These are phyloP conservation scores for Capsicum baccatum DNA, from an alignment of 257 asterid genomes.

Conservation along the genomic window DNA sequence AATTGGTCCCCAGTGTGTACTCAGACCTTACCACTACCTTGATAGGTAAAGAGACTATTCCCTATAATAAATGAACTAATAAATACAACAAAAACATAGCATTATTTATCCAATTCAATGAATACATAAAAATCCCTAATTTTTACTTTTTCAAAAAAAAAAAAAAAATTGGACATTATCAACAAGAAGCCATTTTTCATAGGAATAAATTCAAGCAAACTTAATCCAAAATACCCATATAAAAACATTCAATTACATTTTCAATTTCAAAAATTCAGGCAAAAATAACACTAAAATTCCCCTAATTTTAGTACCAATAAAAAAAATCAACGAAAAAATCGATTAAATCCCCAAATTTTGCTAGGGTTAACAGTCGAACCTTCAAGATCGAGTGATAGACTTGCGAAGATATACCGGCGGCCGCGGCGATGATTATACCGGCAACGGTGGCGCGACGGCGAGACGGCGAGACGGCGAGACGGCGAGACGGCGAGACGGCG, in stretches of 20 bases:
- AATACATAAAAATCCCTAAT: slow-evolving; percentile 4
- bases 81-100: not conserved
- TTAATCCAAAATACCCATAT: not conserved
- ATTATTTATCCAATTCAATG: not conserved
- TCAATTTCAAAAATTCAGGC: not conserved
- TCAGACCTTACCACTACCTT: not conserved
- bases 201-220: not conserved
- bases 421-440: not conserved
- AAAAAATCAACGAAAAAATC: not conserved
- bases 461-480: not conserved
- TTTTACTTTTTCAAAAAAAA: not conserved
- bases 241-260: not conserved
- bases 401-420: not conserved
- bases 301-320: not conserved
- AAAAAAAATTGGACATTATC: not conserved
- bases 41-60: too few species aligned
- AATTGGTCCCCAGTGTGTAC: not conserved
- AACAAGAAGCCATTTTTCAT: not conserved
- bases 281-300: not conserved
- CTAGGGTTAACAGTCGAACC: slow-evolving; percentile 17
- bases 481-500: slow-evolving; percentile 5
- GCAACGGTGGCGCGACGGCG: not conserved
- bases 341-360: not conserved
- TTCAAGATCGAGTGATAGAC: not conserved
- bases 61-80: not conserved